These are phyloP conservation scores for Eimeria zaria DNA, from an alignment of 169 alveolate genomes.

Conservation along the genomic window DNA sequence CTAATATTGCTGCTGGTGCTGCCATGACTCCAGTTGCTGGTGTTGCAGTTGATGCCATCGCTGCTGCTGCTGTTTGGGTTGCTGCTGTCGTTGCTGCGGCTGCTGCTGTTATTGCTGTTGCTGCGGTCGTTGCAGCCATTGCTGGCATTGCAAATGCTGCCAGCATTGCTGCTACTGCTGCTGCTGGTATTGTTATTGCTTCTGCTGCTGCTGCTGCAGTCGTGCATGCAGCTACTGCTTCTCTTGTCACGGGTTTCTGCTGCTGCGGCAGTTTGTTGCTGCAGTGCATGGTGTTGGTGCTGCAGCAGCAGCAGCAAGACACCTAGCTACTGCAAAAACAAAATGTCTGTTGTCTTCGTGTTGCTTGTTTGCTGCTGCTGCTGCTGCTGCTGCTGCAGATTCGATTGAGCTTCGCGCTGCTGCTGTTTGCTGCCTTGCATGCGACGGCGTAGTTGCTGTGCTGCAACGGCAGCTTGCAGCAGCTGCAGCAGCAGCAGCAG, in stretches of 20 bases:
- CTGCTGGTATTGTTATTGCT: neutral
- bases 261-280: conserved; percentile 61
- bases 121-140: neutral
- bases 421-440: conserved; percentile 35
- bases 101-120: conserved; percentile 20
- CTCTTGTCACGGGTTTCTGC: neutral
- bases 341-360: no score
- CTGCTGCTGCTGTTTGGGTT: conserved; percentile 2
- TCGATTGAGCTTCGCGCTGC: conserved; percentile 40
- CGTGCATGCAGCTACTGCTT: no score
- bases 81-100: neutral
- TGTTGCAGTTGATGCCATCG: neutral
- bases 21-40: neutral
- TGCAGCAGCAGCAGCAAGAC: no score
- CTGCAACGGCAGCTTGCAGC: conserved; percentile 67
- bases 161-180: neutral
- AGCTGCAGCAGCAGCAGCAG: conserved; percentile 69
- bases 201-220: conserved; percentile 23
- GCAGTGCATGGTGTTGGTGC: no score
- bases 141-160: no score
- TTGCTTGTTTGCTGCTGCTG: no score
- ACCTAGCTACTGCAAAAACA: no score
- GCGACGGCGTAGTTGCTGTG: conserved; percentile 42
- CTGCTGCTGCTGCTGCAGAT: no score
- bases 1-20: conserved; percentile 36